Evolutionary conservation across 1,284 basidiomycete species (phyloP), one percentile per base, ranked within the genome.

Genomic region (Heterobasidion annosum): DNA sequence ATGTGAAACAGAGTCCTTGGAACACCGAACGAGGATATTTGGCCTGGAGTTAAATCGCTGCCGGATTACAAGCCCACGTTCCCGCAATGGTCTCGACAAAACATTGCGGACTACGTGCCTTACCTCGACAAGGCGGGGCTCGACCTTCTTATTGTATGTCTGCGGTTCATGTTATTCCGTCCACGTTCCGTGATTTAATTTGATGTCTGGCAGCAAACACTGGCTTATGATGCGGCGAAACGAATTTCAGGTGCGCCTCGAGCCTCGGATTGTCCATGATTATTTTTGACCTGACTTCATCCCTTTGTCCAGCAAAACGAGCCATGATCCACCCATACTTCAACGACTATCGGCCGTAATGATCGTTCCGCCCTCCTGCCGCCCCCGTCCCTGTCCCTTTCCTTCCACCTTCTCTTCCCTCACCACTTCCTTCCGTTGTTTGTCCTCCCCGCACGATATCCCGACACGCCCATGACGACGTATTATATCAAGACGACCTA

Each of bases 61-160:
- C 94, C 96, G 1, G 97, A 99, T 70, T 99, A 97, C 79, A 99
- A 99, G 73, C 70, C 91, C 3, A 88, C 93, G 15, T 99, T 99
- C 82, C 96, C 97, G 1, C 91, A 94, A 69, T 99, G 97, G 97
- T 79, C 79, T 13, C 69, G 68, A 48, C 81, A 86, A 61, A 85
- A 92, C 57, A 72, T 97, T 34, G 67, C 74, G 25, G 74, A 74
- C 51, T 77, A 86, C 32, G 83, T 95, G 35, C 77, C 82, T 12
- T 81, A 76, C 52, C 75, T 89, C 57, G 91, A 87, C 68, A 81
- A 78, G 53, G 71, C 73, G 54, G 92, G 91, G 10, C 70, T 91
- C 54, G 93, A 97, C 65, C 72, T 96, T 56, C 73, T 96, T 19
- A 78, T 82, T 72, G 89, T 87, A 59, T 18, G 77, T 57, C 25